Conservation (phyloP, 768 basidiomycete genomes). For the Antrodiella citrinella region DNA sequence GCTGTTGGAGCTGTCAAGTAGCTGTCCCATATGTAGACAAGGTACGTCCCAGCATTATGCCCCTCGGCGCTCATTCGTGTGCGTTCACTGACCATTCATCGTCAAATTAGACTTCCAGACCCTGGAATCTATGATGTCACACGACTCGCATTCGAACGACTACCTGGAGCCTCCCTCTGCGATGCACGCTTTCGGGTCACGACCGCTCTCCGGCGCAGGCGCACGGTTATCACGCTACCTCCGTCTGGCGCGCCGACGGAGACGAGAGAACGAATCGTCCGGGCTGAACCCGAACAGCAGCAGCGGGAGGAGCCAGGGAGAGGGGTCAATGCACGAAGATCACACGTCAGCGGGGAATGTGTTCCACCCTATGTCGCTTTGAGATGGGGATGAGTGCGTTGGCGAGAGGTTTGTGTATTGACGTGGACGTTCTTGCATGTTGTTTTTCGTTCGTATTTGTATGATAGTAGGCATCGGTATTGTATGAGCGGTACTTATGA, state of each 20-base stretch:
- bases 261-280: constrained; percentile 10
- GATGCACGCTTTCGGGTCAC: not conserved
- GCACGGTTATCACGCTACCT: constrained; percentile 27
- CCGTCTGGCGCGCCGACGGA: constrained; percentile 21
- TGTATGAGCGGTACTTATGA: no score
- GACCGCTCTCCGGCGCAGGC: constrained; percentile 16
- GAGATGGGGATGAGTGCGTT: no score
- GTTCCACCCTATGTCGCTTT: no score
- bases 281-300: no score
- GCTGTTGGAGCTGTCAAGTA: constrained; percentile 83
- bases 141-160: constrained; percentile 9
- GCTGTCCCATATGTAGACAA: constrained; percentile 89
- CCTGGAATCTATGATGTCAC: constrained; percentile 25
- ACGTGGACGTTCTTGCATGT: no score
- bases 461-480: no score
- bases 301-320: no score
- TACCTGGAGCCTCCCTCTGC: constrained; percentile 15
- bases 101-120: constrained; percentile 24
- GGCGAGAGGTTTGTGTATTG: no score
- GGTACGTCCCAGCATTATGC: constrained; percentile 37
- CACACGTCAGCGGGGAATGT: no score
- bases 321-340: no score
- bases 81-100: not conserved
- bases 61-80: not conserved
- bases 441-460: no score